These are phyloP conservation scores for Exophiala spinifera DNA, from an alignment of 2,329 filamentous ascomycete species.

Conservation along the genomic window DNA sequence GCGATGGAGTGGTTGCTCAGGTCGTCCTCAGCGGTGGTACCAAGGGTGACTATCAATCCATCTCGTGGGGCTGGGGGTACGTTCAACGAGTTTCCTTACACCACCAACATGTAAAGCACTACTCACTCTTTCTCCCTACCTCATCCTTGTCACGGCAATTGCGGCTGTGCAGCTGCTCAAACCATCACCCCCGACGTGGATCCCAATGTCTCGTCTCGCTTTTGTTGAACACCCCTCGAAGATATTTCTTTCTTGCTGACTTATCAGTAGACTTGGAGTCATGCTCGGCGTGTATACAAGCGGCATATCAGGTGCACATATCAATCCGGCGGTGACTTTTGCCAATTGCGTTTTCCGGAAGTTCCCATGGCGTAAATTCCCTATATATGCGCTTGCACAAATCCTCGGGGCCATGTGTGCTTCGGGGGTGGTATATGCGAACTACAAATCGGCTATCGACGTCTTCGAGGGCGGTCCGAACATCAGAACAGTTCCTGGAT, in stretches of 20 bases:
- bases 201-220: background rate
- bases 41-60: constrained; percentile 51
- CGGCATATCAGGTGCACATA: constrained; percentile 57
- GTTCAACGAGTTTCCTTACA: constrained; percentile 14
- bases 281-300: constrained; percentile 65
- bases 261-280: constrained; percentile 54
- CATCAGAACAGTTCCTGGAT: constrained; percentile 56
- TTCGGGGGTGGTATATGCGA: constrained; percentile 60
- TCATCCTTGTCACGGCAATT: constrained; percentile 1
- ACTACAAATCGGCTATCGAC: constrained; percentile 64
- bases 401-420: constrained; percentile 65
- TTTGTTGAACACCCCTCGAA: background rate
- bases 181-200: constrained; percentile 2
- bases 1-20: constrained; percentile 62
- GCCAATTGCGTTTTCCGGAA: constrained; percentile 58
- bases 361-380: constrained; percentile 67
- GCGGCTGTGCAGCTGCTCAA: no score
- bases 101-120: no score
- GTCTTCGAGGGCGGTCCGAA: constrained; percentile 24
- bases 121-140: background rate
- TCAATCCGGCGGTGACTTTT: constrained; percentile 69
- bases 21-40: constrained; percentile 55
- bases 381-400: constrained; percentile 64
- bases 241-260: background rate
- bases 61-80: constrained; percentile 51